Percentiles rank a stretch among this genome's conserved stretches.
Conservation (phyloP, 176 grass and related monocot genomes). For the Areca catechu region DNA sequence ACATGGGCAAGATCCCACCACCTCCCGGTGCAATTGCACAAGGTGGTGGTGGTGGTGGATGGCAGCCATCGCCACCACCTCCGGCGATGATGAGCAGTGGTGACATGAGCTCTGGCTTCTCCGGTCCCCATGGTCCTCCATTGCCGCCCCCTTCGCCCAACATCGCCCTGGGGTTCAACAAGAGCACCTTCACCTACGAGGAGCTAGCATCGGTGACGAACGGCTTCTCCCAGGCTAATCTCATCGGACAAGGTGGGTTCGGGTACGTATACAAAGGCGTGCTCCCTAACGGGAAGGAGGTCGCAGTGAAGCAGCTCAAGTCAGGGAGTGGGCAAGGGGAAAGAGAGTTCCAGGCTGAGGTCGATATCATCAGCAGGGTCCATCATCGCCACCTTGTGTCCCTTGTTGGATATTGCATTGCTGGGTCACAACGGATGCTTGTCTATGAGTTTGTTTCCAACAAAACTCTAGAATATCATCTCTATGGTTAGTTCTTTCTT, state of each 20-base stretch:
- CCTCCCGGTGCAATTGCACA: slow-evolving; percentile 3
- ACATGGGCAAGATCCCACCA: slow-evolving; percentile 17
- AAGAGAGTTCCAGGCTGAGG: slow-evolving; percentile 54
- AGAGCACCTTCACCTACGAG: slow-evolving; percentile 39
- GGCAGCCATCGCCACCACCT: background rate
- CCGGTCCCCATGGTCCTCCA: slow-evolving; percentile 12
- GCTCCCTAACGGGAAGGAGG: slow-evolving; percentile 38
- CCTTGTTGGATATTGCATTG: slow-evolving; percentile 44
- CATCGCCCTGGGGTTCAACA: slow-evolving; percentile 29
- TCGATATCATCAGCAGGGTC: slow-evolving; percentile 51
- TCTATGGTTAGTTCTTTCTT: slow-evolving; percentile 8
- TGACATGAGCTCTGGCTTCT: slow-evolving; percentile 7
- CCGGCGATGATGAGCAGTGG: slow-evolving; percentile 5
- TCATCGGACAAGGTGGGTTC: slow-evolving; percentile 45
- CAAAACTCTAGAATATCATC: slow-evolving; percentile 41
- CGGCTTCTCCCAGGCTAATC: slow-evolving; percentile 25
- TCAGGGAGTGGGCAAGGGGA: slow-evolving; percentile 44
- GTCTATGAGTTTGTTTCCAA: slow-evolving; percentile 49
- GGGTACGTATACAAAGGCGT: slow-evolving; percentile 48
- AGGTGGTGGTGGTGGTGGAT: slow-evolving; percentile 6
- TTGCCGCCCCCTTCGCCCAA: slow-evolving; percentile 28
- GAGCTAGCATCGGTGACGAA: slow-evolving; percentile 31
- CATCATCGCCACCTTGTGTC: slow-evolving; percentile 48
- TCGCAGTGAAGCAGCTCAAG: slow-evolving; percentile 56
- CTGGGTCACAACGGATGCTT: slow-evolving; percentile 30